These are phyloP conservation scores for Emericellopsis atlantica DNA, from an alignment of 2,329 filamentous ascomycete genomes.

Conservation along the genomic window DNA sequence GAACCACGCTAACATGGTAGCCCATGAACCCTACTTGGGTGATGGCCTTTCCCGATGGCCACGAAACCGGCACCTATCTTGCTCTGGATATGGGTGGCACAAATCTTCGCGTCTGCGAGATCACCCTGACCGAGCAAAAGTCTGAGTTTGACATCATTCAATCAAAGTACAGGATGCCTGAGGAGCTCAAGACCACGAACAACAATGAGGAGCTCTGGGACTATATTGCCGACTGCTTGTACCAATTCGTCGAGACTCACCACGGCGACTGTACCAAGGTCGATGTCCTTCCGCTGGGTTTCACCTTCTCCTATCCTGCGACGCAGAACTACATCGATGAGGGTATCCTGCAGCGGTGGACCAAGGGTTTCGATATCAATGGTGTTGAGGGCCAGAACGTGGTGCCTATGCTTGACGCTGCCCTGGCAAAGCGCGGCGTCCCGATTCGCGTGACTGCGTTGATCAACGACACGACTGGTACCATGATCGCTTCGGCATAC, in stretches of 20 bases:
- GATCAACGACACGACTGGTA: conserved; percentile 97
- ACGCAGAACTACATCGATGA: conserved; percentile 90
- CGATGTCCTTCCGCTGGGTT: conserved; percentile 66
- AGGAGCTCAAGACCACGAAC: conserved; percentile 77
- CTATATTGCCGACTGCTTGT: conserved; percentile 84
- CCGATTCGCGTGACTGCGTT: conserved; percentile 87
- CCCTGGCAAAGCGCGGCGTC: conserved; percentile 55
- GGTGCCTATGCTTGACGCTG: conserved; percentile 75
- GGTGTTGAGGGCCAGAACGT: conserved; percentile 87
- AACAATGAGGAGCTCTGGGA: conserved; percentile 86
- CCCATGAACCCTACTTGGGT: conserved; percentile 99
- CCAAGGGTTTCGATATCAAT: conserved; percentile 90
- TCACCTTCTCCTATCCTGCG: conserved; percentile 93
- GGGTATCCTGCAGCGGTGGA: conserved; percentile 88
- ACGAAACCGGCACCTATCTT: conserved; percentile 78
- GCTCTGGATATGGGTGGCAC: conserved; percentile 95
- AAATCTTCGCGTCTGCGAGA: conserved; percentile 89
- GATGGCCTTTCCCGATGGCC: conserved; percentile 74
- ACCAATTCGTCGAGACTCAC: conserved; percentile 82
- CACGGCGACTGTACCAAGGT: conserved; percentile 54
- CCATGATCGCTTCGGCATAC: conserved; percentile 90
- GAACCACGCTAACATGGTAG: conserved; percentile 26
- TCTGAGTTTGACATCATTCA: conserved; percentile 91
- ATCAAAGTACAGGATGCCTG: conserved; percentile 90
- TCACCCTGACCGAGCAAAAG: conserved; percentile 74